Conservation (phyloP, 768 basidiomycete species). For the Bullera alba region DNA sequence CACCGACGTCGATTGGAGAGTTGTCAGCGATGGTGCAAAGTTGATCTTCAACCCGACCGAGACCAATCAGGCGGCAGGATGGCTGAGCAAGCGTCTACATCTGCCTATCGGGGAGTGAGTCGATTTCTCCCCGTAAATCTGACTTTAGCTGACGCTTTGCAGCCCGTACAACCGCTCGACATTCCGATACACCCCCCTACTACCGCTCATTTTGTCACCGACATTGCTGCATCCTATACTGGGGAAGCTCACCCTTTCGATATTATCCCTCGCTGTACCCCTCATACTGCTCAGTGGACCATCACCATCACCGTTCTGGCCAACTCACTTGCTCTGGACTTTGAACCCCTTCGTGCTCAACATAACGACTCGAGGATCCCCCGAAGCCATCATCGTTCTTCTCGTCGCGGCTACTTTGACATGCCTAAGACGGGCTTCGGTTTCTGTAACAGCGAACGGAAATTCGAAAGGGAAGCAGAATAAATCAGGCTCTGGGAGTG, state of each 20-base stretch:
- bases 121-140: neutral
- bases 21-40: constrained; percentile 83
- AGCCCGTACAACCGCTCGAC: constrained; percentile 89
- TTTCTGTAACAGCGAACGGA: constrained; percentile 28
- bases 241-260: constrained; percentile 82
- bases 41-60: constrained; percentile 48
- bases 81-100: constrained; percentile 47
- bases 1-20: constrained; percentile 95
- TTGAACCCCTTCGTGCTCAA: constrained; percentile 91
- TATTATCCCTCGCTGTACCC: constrained; percentile 67
- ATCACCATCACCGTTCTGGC: constrained; percentile 14
- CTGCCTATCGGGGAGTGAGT: constrained; percentile 63
- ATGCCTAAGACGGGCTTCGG: constrained; percentile 46
- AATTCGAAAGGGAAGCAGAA: neutral
- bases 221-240: constrained; percentile 79
- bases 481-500: no score
- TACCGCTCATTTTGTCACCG: constrained; percentile 73
- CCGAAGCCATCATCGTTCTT: constrained; percentile 76
- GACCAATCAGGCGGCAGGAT: constrained; percentile 50
- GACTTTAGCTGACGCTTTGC: neutral
- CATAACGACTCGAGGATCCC: constrained; percentile 94
- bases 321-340: constrained; percentile 56
- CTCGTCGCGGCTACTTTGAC: constrained; percentile 66
- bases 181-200: constrained; percentile 91
- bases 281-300: constrained; percentile 21